Percentiles rank a stretch among this genome's conserved stretches.
Conservation (phyloP, 2,329 filamentous ascomycete species). For the Taxawa tesnikishii region DNA sequence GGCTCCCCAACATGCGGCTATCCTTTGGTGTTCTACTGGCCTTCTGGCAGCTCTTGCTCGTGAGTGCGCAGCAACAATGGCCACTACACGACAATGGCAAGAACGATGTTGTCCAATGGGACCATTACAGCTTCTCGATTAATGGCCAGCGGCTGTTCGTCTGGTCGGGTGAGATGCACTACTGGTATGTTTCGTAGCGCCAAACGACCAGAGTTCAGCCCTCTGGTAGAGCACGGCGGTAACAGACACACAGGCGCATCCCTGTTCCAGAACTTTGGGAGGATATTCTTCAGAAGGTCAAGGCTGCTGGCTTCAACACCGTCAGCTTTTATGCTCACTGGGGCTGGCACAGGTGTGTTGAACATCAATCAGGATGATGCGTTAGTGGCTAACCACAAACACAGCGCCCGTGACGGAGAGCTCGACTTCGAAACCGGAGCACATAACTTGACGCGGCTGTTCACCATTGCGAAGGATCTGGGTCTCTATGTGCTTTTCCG, state of each 20-base stretch:
- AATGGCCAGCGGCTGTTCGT: conserved; percentile 40
- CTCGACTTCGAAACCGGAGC: conserved; percentile 40
- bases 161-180: conserved; percentile 43
- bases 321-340: conserved; percentile 15
- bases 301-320: conserved; percentile 37
- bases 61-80: conserved; percentile 5
- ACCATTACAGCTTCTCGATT: conserved; percentile 41
- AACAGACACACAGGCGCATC: no score
- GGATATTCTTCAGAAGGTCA: conserved; percentile 39
- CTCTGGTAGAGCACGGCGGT: no score
- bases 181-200: no score
- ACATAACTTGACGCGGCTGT: conserved; percentile 40
- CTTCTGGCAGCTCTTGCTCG: background rate
- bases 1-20: no score
- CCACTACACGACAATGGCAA: conserved; percentile 4
- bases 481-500: conserved; percentile 40
- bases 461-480: conserved; percentile 40
- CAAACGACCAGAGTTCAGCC: no score
- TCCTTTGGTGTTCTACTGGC: background rate
- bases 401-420: conserved; percentile 2
- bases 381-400: no score
- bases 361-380: no score
- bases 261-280: conserved; percentile 39
- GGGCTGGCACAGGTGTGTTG: conserved; percentile 5
- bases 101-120: conserved; percentile 39